Percentiles rank a stretch among this genome's conserved stretches.
phyloP scores from a whole-genome alignment of 148 eudicot species.

The Selenicereus undatus region DNA sequence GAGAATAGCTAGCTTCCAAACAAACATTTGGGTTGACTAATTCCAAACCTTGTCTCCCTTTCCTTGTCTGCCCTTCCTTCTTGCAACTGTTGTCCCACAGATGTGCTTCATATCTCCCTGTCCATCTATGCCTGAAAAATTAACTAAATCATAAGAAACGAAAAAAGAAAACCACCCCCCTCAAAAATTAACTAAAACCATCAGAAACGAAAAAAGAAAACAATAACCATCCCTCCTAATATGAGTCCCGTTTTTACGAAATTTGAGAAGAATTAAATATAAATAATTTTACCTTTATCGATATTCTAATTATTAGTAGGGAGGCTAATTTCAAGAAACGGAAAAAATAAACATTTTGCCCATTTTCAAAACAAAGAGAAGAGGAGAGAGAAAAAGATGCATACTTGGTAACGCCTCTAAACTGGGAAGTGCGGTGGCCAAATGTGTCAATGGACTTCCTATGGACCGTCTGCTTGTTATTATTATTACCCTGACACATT shows the following conservation, averaged over 20 bases:
- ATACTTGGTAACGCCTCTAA: conserved; percentile 84
- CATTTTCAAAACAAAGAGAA: neutral
- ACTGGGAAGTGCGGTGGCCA: conserved; percentile 89
- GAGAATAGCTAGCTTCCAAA: conserved; percentile 1
- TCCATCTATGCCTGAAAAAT: conserved; percentile 71
- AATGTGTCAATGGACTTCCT: conserved; percentile 55
- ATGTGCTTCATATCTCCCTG: conserved; percentile 94
- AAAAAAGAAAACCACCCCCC: conserved; percentile 10
- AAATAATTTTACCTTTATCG: no score
- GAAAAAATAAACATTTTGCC: no score
- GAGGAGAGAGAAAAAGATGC: conserved; percentile 1
- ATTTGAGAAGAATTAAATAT: no score
- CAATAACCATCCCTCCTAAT: no score
- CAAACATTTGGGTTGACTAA: neutral
- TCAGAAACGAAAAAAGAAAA: no score
- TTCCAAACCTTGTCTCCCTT: conserved; percentile 90
- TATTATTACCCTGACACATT: conserved; percentile 4
- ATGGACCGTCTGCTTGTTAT: conserved; percentile 31
- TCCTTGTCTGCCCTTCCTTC: conserved; percentile 85
- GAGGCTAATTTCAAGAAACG: no score
- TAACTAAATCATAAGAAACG: neutral
- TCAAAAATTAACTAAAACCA: conserved; percentile 7
- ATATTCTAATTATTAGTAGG: no score
- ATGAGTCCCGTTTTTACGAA: no score
- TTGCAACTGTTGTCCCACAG: conserved; percentile 89